Percentiles rank a stretch among this genome's conserved stretches.
Conservation (phyloP, 768 basidiomycete genomes). For the Zangia roseola region DNA sequence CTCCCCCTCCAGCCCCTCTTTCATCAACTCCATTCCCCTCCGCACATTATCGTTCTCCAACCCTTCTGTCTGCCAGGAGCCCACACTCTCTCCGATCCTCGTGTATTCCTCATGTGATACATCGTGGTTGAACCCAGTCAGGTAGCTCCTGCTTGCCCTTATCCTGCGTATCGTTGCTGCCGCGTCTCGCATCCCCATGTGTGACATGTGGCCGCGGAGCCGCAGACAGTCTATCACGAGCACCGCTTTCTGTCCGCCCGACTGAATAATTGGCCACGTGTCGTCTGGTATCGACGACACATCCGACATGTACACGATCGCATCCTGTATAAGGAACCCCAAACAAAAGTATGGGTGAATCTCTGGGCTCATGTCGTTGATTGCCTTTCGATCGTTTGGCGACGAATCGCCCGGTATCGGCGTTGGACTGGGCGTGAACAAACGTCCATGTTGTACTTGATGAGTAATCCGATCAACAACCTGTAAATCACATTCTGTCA, state of each 20-base stretch:
- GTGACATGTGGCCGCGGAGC: constrained; percentile 67
- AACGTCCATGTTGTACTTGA: constrained; percentile 72
- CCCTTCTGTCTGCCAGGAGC: constrained; percentile 27
- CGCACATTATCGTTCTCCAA: constrained; percentile 34
- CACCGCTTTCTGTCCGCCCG: constrained; percentile 39
- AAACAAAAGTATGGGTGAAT: constrained; percentile 63
- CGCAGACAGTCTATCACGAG: constrained; percentile 78
- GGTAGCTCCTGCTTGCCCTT: constrained; percentile 61
- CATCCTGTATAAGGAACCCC: constrained; percentile 67
- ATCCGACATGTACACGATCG: constrained; percentile 79
- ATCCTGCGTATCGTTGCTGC: constrained; percentile 55
- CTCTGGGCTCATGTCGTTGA: constrained; percentile 2
- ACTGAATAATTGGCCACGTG: constrained; percentile 54
- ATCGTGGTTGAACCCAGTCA: constrained; percentile 77
- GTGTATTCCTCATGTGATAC: constrained; percentile 76
- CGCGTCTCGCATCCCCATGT: constrained; percentile 71
- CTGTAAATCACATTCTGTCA: no score
- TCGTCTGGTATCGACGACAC: constrained; percentile 77
- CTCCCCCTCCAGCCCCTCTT: constrained; percentile 44
- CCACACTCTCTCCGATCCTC: constrained; percentile 55
- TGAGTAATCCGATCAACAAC: constrained; percentile 1
- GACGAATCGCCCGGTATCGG: constrained; percentile 34
- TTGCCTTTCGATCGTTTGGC: constrained; percentile 16
- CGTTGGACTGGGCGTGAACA: constrained; percentile 47
- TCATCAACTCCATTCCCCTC: constrained; percentile 46